Evolutionary conservation across 1,139 yeast genomes (phyloP), one percentile per base, ranked within the genome.

Genomic region (Debaryomyces subglobosus): DNA sequence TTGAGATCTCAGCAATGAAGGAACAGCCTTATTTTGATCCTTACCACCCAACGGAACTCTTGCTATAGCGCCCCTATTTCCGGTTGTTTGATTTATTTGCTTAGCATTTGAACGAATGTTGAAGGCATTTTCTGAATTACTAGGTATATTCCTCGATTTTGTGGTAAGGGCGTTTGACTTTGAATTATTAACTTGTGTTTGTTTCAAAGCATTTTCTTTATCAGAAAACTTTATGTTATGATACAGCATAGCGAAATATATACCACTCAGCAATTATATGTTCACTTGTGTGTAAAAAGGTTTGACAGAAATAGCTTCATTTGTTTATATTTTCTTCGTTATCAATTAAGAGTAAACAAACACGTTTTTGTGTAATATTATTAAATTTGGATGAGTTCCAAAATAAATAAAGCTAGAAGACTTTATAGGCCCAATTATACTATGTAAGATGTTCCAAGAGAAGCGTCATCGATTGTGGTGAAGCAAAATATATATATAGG

Each of bases 1-100:
- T 44, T 69, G 67, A 2, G 78, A 72, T 49, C 77, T 61, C 44
- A 62, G 67, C 50, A 74, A 62, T 3, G 60, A 45, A 1, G 72
- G 69, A n/a, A 62, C 45, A 30, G 53, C 53, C 25, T 56, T 56
- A 56, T 78, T 78, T 47, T 66, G 72, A 56, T 75, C 78, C 55
- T 79, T 79, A 2, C 82, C 82, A 3, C 81, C 81, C 49, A 79
- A 67, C 0, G 84, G 83, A 1, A 78, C 66, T 54, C 83, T 62
- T 37, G 57, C 39, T 41, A 49, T 36, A 29, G 21, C 25, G 8
- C 3, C 32, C 21, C 37, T 20, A 43, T 46, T 47, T 18, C 25
- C 25, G 16, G 50, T 3, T 7, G n/a, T 23, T 5, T 24, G 39
- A 18, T 44, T 16, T 29, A 39, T 32, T 44, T 48, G 24, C 24